phyloP scores from a whole-genome alignment of 2,329 filamentous ascomycete species.

The Cladophialophora psammophila region DNA sequence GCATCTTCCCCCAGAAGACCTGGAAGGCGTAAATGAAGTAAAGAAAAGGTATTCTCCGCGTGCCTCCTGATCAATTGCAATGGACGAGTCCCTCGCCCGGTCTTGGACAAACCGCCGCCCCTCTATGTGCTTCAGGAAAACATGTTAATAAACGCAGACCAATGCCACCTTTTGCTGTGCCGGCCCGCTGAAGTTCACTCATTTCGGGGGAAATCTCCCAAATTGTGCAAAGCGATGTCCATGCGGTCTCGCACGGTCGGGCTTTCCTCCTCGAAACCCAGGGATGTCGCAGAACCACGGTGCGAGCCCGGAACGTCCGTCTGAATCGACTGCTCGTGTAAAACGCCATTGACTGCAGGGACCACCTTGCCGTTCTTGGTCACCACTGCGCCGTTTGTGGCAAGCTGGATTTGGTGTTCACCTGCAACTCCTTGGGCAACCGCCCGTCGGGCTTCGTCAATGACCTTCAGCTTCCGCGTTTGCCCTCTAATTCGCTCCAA shows the following conservation, averaged over 20 bases:
- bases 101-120: not conserved
- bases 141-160: not conserved
- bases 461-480: slow-evolving; percentile 70
- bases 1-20: not conserved
- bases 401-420: slow-evolving; percentile 67
- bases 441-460: slow-evolving; percentile 70
- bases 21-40: not conserved
- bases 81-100: not conserved
- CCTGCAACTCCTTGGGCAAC: slow-evolving; percentile 69
- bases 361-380: slow-evolving; percentile 65
- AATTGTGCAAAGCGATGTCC: slow-evolving; percentile 69
- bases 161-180: slow-evolving; percentile 1
- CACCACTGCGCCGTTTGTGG: slow-evolving; percentile 67
- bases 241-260: slow-evolving; percentile 58
- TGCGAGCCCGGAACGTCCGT: slow-evolving; percentile 28
- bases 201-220: slow-evolving; percentile 53
- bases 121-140: not conserved
- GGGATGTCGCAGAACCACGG: slow-evolving; percentile 40
- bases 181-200: not conserved
- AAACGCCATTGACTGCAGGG: slow-evolving; percentile 51
- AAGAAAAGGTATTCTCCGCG: not conserved
- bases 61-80: not conserved
- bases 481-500: slow-evolving; percentile 75
- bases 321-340: slow-evolving; percentile 18
- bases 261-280: slow-evolving; percentile 43